phyloP scores from a whole-genome alignment of 1,139 yeast genomes.

The Lodderomyces theae region DNA sequence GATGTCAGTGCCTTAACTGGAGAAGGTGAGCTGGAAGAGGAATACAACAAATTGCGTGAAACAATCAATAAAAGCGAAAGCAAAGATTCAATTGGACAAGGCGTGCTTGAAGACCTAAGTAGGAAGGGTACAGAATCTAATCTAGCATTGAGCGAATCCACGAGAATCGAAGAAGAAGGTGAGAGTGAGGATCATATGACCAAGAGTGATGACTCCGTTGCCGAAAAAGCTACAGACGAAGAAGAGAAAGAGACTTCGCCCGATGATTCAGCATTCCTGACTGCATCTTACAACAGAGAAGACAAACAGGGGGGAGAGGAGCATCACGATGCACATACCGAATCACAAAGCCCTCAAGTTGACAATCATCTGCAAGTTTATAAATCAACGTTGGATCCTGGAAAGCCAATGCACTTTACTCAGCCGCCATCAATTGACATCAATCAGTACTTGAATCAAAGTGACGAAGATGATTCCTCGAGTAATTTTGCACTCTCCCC shows the following conservation, averaged over 20 bases:
- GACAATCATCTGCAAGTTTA: constrained; percentile 9
- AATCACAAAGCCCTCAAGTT: not conserved
- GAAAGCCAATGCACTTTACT: constrained; percentile 22
- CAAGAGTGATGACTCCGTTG: not conserved
- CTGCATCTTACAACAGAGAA: constrained; percentile 2
- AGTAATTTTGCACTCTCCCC: constrained; percentile 6
- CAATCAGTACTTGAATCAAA: constrained; percentile 15
- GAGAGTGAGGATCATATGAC: constrained; percentile 2
- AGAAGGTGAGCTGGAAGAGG: constrained; percentile 17
- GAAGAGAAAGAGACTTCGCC: not conserved
- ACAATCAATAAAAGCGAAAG: constrained; percentile 10
- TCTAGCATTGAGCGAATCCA: constrained; percentile 4
- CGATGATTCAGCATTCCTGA: constrained; percentile 4
- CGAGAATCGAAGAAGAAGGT: constrained; percentile 7
- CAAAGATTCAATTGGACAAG: constrained; percentile 8
- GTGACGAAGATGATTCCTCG: constrained; percentile 12
- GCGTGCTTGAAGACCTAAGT: constrained; percentile 5
- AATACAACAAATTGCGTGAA: constrained; percentile 11
- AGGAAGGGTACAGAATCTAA: not conserved
- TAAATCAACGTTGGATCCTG: constrained; percentile 42
- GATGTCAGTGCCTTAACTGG: constrained; percentile 52
- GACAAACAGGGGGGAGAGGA: not conserved
- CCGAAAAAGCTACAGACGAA: not conserved
- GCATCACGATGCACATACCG: not conserved
- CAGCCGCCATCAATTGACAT: constrained; percentile 12